phyloP scores from a whole-genome alignment of 2,329 filamentous ascomycete species.

The Aspergillus candidus region DNA sequence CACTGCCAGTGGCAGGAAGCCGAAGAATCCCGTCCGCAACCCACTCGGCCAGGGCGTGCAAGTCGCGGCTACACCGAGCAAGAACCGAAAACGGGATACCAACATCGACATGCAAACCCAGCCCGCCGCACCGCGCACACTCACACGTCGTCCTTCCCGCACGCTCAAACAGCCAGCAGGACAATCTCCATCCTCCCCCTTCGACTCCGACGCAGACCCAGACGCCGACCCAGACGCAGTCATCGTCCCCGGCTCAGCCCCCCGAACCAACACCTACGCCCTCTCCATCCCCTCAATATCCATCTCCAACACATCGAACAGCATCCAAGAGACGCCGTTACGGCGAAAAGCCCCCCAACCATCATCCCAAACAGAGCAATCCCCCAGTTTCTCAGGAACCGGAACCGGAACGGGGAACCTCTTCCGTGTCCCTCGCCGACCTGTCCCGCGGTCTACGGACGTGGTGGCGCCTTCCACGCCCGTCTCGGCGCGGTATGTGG shows the following conservation, averaged over 20 bases:
- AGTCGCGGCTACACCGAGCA: constrained; percentile 45
- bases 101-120: constrained; percentile 14
- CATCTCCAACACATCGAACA: constrained; percentile 12
- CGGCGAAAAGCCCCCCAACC: constrained; percentile 24
- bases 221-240: constrained; percentile 19
- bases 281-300: constrained; percentile 23
- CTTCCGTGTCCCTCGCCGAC: constrained; percentile 25
- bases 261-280: constrained; percentile 21
- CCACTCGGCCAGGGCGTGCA: constrained; percentile 40
- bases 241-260: constrained; percentile 28
- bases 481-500: constrained; percentile 19
- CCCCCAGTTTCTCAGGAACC: constrained; percentile 10
- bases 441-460: constrained; percentile 18
- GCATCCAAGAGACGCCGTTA: constrained; percentile 38
- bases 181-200: constrained; percentile 16
- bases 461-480: constrained; percentile 24
- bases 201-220: constrained; percentile 21
- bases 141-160: constrained; percentile 21
- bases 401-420: constrained; percentile 9
- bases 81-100: constrained; percentile 30
- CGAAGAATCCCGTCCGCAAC: constrained; percentile 39
- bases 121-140: constrained; percentile 21
- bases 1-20: constrained; percentile 28
- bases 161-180: constrained; percentile 19
- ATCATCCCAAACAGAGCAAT: constrained; percentile 3